A percentile compares a stretch with the other conserved stretches of the same genome.
Evolutionary conservation across 192 early-diverging fungal species (phyloP).

Genomic region (Jimgerdemannia flammicorona): DNA sequence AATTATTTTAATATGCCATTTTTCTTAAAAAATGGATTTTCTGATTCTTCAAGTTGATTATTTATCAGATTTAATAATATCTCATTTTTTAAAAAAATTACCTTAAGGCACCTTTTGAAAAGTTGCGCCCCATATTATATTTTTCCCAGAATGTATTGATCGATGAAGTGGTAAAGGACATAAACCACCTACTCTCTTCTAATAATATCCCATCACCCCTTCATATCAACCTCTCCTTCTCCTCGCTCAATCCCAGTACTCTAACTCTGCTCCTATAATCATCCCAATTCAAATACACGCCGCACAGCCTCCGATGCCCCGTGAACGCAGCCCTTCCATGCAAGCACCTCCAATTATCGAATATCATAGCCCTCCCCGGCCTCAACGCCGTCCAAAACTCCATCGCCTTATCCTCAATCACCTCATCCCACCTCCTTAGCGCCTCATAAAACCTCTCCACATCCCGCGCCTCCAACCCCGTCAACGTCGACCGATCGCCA

Average conservation of each 20-base stretch:
- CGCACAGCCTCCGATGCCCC: constrained; percentile 65
- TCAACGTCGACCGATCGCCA: constrained; percentile 70
- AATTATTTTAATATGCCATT: no score
- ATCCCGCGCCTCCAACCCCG: constrained; percentile 34
- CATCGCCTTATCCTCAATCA: constrained; percentile 50
- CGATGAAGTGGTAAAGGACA: no score
- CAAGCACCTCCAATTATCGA: constrained; percentile 82
- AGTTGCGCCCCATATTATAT: no score
- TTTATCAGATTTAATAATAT: no score
- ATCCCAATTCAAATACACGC: constrained; percentile 73
- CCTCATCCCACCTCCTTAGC: constrained; percentile 58
- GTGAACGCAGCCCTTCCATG: constrained; percentile 74
- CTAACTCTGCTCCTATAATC: constrained; percentile 60
- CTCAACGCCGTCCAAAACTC: constrained; percentile 63
- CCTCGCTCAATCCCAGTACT: neutral
- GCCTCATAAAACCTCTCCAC: constrained; percentile 69
- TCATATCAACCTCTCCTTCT: no score
- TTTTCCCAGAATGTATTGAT: no score
- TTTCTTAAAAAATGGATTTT: no score
- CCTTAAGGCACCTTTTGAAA: no score
- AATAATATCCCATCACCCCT: neutral
- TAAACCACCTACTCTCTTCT: neutral
- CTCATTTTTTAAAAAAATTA: no score
- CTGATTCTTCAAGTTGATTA: no score
- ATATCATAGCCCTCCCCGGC: constrained; percentile 68